phyloP scores from a whole-genome alignment of 306 rosid genomes.

The Cicer judaicum region DNA sequence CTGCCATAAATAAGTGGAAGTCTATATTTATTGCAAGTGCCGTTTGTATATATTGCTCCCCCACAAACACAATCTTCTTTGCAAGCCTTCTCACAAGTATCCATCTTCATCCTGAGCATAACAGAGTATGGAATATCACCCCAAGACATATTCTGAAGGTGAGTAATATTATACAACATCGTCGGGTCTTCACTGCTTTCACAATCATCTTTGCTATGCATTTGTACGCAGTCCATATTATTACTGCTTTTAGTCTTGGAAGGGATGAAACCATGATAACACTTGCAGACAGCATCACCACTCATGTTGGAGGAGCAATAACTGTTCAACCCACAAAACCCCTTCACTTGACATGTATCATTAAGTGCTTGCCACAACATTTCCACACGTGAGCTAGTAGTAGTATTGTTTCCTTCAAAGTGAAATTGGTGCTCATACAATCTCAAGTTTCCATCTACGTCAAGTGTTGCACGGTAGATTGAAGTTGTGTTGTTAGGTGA shows the following conservation, averaged over 20 bases:
- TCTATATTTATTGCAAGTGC: slow-evolving; percentile 20
- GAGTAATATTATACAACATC: slow-evolving; percentile 10
- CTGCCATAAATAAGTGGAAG: slow-evolving; percentile 44
- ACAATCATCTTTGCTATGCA: slow-evolving; percentile 21
- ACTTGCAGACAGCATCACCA: slow-evolving; percentile 22
- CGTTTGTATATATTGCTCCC: slow-evolving; percentile 6
- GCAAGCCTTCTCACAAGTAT: slow-evolving; percentile 43
- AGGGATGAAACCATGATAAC: slow-evolving; percentile 49
- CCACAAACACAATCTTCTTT: slow-evolving; percentile 47
- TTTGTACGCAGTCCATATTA: slow-evolving; percentile 23
- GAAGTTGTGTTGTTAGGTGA: background rate
- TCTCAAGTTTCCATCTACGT: slow-evolving; percentile 44
- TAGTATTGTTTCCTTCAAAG: slow-evolving; percentile 2
- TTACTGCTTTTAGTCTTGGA: background rate
- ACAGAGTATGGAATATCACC: slow-evolving; percentile 28
- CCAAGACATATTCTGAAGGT: background rate
- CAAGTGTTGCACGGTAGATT: slow-evolving; percentile 50
- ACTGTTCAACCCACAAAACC: slow-evolving; percentile 51
- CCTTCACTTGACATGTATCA: slow-evolving; percentile 40
- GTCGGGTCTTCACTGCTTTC: slow-evolving; percentile 8
- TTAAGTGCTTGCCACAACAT: slow-evolving; percentile 22
- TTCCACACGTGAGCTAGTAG: background rate
- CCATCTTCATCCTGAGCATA: background rate
- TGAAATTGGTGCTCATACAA: slow-evolving; percentile 48
- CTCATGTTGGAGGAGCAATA: slow-evolving; percentile 27